phyloP scores from a whole-genome alignment of 148 eudicot species.

The Cornus suecica region DNA sequence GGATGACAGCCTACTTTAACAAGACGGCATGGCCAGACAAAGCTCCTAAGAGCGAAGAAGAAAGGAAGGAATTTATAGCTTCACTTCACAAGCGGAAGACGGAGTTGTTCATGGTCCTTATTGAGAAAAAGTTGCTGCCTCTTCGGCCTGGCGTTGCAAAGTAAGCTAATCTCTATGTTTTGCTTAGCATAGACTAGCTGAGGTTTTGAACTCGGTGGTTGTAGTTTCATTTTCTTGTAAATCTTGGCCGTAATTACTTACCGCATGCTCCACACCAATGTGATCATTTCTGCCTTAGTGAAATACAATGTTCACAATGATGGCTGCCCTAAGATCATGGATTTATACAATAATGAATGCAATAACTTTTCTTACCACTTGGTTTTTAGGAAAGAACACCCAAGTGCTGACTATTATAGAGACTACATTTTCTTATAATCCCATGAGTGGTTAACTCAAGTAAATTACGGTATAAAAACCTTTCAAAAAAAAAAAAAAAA shows the following conservation, averaged over 20 bases:
- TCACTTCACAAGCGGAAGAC: slow-evolving; percentile 95
- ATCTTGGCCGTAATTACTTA: not conserved
- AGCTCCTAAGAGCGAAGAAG: slow-evolving; percentile 79
- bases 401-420: not conserved
- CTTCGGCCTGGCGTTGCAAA: slow-evolving; percentile 98
- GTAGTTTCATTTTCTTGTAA: not conserved
- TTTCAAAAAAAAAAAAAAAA: too few relatives aligned
- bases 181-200: not conserved
- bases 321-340: not conserved
- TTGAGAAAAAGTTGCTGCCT: slow-evolving; percentile 89
- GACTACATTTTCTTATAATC: not conserved
- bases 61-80: slow-evolving; percentile 79
- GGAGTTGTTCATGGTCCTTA: slow-evolving; percentile 86
- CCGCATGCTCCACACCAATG: not conserved
- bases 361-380: not conserved
- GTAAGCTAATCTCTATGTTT: slow-evolving; percentile 37
- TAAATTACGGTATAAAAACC: too few relatives aligned
- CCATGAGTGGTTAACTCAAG: not conserved
- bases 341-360: not conserved
- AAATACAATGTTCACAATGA: not conserved
- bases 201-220: not conserved
- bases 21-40: slow-evolving; percentile 91
- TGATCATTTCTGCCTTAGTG: not conserved
- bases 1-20: slow-evolving; percentile 98
- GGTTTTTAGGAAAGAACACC: too few relatives aligned